These are phyloP conservation scores for Triticum aestivum DNA, from an alignment of 176 grass and related monocot species.

Conservation along the genomic window DNA sequence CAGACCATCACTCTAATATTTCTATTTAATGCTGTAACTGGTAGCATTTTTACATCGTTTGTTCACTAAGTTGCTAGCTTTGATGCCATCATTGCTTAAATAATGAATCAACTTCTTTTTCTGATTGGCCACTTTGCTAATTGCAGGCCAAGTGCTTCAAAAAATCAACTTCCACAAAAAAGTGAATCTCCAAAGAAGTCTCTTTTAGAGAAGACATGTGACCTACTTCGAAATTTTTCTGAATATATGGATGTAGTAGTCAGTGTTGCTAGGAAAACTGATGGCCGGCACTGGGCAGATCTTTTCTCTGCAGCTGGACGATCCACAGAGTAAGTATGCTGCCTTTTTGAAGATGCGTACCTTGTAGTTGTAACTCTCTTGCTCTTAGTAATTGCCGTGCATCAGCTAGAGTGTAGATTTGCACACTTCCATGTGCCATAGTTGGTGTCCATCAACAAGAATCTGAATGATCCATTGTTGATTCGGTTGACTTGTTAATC, in stretches of 20 bases:
- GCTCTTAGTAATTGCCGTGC: constrained; percentile 19
- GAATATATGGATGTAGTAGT: constrained; percentile 98
- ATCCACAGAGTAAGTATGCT: constrained; percentile 82
- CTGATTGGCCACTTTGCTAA: constrained; percentile 18
- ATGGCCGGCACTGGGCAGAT: constrained; percentile 97
- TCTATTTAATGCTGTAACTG: background rate
- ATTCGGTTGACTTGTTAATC: constrained; percentile 8
- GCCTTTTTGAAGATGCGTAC: constrained; percentile 4
- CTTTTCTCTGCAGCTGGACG: constrained; percentile 91
- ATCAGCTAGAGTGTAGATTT: background rate
- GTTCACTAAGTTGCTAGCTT: background rate
- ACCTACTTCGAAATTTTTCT: constrained; percentile 82
- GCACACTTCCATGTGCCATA: background rate
- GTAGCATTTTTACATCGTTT: background rate
- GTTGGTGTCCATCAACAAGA: background rate
- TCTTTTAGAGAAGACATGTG: constrained; percentile 92
- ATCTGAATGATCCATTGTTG: constrained; percentile 15
- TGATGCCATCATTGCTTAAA: constrained; percentile 11
- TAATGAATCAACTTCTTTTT: background rate
- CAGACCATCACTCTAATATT: background rate
- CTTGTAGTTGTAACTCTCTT: background rate
- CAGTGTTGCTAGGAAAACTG: constrained; percentile 99
- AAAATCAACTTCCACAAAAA: constrained; percentile 54
- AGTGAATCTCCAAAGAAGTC: constrained; percentile 54
- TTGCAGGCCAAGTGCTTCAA: constrained; percentile 82